Evolutionary conservation across 495 filamentous ascomycete species (phyloP).

Genomic region (Lentithecium fluviatile): DNA sequence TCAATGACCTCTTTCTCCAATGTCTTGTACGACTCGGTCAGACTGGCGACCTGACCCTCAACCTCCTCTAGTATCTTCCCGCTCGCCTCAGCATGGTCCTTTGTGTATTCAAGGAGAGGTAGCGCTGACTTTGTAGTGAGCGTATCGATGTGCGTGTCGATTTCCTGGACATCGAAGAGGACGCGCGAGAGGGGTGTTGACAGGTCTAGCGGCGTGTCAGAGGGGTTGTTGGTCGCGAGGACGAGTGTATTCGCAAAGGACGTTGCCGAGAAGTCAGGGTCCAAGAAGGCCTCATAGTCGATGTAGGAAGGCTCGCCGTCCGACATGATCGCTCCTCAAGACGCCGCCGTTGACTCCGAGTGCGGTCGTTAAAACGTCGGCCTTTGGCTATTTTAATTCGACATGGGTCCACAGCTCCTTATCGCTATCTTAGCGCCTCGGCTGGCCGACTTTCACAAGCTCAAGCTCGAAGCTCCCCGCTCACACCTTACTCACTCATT

Average conservation of each 20-base stretch:
- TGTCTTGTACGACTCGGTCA: conserved; percentile 80
- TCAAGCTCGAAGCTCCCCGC: conserved; percentile 7
- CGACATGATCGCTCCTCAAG: conserved; percentile 32
- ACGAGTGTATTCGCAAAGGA: conserved; percentile 87
- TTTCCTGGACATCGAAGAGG: conserved; percentile 94
- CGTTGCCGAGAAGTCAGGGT: conserved; percentile 74
- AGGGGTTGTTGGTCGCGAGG: conserved; percentile 84
- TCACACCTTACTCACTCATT: not conserved
- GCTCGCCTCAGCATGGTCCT: conserved; percentile 66
- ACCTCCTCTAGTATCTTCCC: conserved; percentile 67
- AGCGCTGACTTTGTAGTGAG: conserved; percentile 83
- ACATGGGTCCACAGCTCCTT: conserved; percentile 5
- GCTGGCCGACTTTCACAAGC: conserved; percentile 11
- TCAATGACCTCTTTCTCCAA: conserved; percentile 79
- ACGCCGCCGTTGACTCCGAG: not conserved
- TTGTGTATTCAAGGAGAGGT: conserved; percentile 77
- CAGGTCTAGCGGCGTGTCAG: conserved; percentile 85
- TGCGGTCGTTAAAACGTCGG: conserved; percentile 7
- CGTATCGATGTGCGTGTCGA: conserved; percentile 90
- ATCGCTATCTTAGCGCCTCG: conserved; percentile 26
- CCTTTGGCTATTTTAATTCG: too few relatives aligned
- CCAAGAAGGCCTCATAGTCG: conserved; percentile 90
- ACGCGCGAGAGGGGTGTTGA: conserved; percentile 91
- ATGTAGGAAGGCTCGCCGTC: conserved; percentile 78
- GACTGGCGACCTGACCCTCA: conserved; percentile 68